Base-by-base conservation (phyloP, 441 rosid genomes). In the Sinapis alba region DNA sequence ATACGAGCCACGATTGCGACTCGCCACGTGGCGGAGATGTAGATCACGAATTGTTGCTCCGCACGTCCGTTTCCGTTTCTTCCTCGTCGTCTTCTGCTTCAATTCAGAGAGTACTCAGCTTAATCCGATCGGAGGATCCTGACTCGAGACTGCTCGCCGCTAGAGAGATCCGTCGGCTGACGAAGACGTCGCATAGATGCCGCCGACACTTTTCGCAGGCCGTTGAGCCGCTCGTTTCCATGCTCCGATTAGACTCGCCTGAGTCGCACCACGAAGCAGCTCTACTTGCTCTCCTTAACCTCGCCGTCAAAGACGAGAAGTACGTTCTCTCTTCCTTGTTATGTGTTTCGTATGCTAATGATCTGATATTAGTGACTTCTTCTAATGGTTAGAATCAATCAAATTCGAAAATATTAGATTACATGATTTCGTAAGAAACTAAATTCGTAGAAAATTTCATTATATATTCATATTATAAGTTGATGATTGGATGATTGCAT, bases 271-370 rank as follows among this genome's bases (percentile, higher is more conserved):
- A 79, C 58, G 91, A 89, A 74, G 84, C 97, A 5, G 98, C 97
- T 30, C 83, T 93, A 9, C 91, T 91, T 41, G 98, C 99, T 24
- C 97, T 96, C 24, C 94, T 93, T 68, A 96, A 96, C 75, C 97
- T 96, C 24, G 98, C 97, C 77, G 98, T 93, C 65, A 89, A 93
- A 81, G 97, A 96, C 66, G 98, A 93, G 76, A 88, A 76, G 99
- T 96, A 89, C 16, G 83, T 71, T 43, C 20, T 32, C 1, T 6
- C 1, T 6, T 45, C 60, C 13, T 12, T 64, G 61, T 76, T 69
- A 69, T 76, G 74, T 47, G n/a, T 78, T 59, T 24, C 15, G 18
- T 43, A n/a, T 0, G 54, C 19, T 43, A 3, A 24, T 38, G 36
- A 68, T 78, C 26, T 53, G 24, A 54, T n/a, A n/a, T 72, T 68